phyloP scores from a whole-genome alignment of 176 grass and related monocot species.

The Sorghum bicolor region Sorghum_bicolor_NCBIv3 NC_012870.2:27364001-27364500 shows the following conservation, averaged over 20 bases:
- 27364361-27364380: not conserved
- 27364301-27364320: too few species aligned
- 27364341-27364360: not conserved
- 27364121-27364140: constrained; percentile 88
- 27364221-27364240: constrained; percentile 29
- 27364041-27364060: constrained; percentile 75
- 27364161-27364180: constrained; percentile 40
- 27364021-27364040: constrained; percentile 50
- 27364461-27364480: not conserved
- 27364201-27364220: constrained; percentile 22
- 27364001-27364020: constrained; percentile 90
- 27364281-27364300: not conserved
- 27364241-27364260: constrained; percentile 14
- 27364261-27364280: not conserved
- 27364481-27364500: not conserved
- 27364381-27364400: not conserved
- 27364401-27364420: not conserved
- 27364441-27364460: not conserved
- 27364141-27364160: constrained; percentile 65
- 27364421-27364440: too few species aligned
- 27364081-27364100: constrained; percentile 75
- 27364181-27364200: constrained; percentile 1
- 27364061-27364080: constrained; percentile 82
- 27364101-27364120: constrained; percentile 63
- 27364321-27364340: not conserved